Evolutionary conservation across 371 early-diverging fungal species (phyloP).

Genomic region (Mortierella sp.): DNA sequence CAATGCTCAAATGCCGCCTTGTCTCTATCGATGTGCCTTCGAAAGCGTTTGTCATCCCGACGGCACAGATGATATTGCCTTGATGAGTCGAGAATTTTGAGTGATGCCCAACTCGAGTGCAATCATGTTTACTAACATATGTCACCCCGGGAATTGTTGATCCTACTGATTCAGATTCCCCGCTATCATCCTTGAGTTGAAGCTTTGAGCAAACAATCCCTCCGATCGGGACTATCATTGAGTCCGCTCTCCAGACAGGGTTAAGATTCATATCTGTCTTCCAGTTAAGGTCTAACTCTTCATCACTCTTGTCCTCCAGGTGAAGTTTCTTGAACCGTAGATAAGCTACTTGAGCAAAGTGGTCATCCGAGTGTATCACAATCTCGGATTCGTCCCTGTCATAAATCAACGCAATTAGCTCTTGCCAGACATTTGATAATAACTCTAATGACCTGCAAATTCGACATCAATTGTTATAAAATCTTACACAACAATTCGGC

Average conservation of each 20-base stretch:
- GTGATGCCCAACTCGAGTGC: neutral
- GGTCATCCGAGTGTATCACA: slow-evolving; percentile 86
- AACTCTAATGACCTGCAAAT: neutral
- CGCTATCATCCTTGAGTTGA: neutral
- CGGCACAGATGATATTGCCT: slow-evolving; percentile 39
- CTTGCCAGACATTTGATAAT: neutral
- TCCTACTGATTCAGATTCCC: neutral
- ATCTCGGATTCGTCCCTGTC: slow-evolving; percentile 76
- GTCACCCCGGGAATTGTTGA: neutral
- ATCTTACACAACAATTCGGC: slow-evolving; percentile 75
- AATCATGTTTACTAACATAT: neutral
- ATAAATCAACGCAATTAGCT: neutral
- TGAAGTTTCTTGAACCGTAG: slow-evolving; percentile 72
- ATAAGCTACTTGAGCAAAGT: slow-evolving; percentile 88
- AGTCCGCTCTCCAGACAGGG: slow-evolving; percentile 48
- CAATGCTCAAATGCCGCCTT: slow-evolving; percentile 31
- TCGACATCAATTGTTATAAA: neutral
- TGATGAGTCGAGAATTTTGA: slow-evolving; percentile 23
- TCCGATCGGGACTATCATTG: slow-evolving; percentile 27
- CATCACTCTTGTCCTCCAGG: slow-evolving; percentile 67
- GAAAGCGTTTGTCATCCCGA: slow-evolving; percentile 59
- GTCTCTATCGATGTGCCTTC: neutral
- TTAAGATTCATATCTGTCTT: slow-evolving; percentile 35
- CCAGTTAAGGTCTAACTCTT: slow-evolving; percentile 52
- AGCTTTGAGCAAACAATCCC: slow-evolving; percentile 26